These are phyloP conservation scores for Debaryomyces coudertii DNA, from an alignment of 1,139 yeast genomes.

Conservation along the genomic window DNA sequence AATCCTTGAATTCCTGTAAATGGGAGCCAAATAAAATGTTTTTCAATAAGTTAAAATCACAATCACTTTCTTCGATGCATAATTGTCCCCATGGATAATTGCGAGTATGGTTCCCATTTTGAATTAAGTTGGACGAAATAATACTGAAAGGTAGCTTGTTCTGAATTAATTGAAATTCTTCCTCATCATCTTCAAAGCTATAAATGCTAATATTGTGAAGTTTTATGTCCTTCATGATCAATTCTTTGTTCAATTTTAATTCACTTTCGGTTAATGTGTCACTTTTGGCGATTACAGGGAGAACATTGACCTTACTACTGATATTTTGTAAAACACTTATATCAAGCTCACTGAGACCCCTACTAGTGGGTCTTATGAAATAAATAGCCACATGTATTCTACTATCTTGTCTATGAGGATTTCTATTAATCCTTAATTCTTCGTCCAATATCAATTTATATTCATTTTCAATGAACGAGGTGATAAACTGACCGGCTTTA, in stretches of 20 bases:
- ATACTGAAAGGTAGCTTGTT: constrained; percentile 25
- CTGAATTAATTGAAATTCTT: constrained; percentile 19
- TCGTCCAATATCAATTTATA: constrained; percentile 59
- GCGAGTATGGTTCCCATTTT: constrained; percentile 15
- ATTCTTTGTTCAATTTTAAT: constrained; percentile 42
- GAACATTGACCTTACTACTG: constrained; percentile 54
- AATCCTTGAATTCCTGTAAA: constrained; percentile 66
- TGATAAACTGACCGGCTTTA: constrained; percentile 29
- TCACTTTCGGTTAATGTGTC: constrained; percentile 59
- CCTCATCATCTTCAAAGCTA: constrained; percentile 39
- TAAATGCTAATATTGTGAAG: constrained; percentile 50
- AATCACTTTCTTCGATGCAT: constrained; percentile 50
- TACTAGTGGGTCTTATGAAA: constrained; percentile 60
- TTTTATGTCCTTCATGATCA: constrained; percentile 48
- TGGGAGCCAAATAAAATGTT: constrained; percentile 66
- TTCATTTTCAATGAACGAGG: constrained; percentile 56
- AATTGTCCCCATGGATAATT: constrained; percentile 21
- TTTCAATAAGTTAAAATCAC: constrained; percentile 61
- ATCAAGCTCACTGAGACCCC: constrained; percentile 49
- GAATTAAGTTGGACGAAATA: constrained; percentile 20
- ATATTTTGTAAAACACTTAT: constrained; percentile 53
- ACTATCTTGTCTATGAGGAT: constrained; percentile 55
- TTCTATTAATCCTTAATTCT: constrained; percentile 62
- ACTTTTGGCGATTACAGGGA: constrained; percentile 60
- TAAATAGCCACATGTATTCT: constrained; percentile 67